Conservation (phyloP, 202 grass and related monocot species). For the Cymbopogon flexuosus region DNA sequence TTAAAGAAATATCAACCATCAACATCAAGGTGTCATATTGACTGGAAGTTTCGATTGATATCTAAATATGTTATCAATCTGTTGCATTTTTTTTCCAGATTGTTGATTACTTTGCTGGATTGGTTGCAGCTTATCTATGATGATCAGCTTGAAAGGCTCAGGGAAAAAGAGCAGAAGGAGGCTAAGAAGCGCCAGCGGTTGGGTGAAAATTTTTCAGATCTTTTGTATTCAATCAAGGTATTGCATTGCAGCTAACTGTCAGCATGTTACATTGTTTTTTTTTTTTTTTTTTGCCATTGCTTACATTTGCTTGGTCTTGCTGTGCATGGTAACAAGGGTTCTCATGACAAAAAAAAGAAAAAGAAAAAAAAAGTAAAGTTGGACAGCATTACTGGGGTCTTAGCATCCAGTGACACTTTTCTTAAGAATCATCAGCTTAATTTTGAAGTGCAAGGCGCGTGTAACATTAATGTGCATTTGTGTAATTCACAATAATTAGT, state of each 20-base stretch:
- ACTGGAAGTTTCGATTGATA: neutral
- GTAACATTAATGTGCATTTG: neutral
- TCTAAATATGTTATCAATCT: constrained; percentile 4
- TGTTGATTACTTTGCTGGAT: constrained; percentile 21
- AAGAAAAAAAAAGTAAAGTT: neutral
- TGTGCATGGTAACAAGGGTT: constrained; percentile 10
- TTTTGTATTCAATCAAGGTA: constrained; percentile 93
- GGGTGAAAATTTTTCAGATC: constrained; percentile 87
- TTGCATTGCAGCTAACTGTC: neutral
- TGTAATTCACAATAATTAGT: neutral
- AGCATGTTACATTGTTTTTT: constrained; percentile 1
- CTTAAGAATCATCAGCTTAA: neutral
- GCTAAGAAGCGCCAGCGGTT: constrained; percentile 68
- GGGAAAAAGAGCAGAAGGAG: constrained; percentile 88
- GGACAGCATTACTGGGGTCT: neutral
- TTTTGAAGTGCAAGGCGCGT: neutral
- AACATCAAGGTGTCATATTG: constrained; percentile 64
- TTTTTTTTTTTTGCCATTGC: neutral
- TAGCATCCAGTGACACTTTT: neutral
- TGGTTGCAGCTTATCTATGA: constrained; percentile 73
- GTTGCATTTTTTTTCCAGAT: neutral
- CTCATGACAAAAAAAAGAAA: too few relatives aligned
- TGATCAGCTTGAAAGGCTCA: constrained; percentile 79
- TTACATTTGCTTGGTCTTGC: constrained; percentile 7
- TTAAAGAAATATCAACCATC: constrained; percentile 67